Base-by-base conservation (phyloP, 257 asterid species). In the Ocimum tenuiflorum region DNA sequence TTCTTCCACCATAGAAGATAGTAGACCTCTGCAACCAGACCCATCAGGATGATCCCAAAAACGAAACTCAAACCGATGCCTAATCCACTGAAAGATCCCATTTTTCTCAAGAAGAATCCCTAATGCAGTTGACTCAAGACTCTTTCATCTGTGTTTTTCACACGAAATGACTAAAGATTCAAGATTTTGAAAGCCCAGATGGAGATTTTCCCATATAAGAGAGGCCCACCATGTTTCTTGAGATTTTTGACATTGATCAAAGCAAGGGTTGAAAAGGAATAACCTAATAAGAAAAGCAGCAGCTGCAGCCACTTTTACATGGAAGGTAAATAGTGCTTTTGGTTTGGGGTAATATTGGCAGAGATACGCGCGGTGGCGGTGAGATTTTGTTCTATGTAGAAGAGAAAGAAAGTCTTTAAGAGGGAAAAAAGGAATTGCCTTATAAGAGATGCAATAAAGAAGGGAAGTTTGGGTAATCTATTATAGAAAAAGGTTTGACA, bases 1-100 rank as follows among this genome's bases (percentile, higher is more conserved):
- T 80, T 84, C 68, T 83, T 91, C 88, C 89, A 80, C 86, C 92
- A 91, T 8, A 88, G 77, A 42, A 88, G 62, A 22, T 88, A 88
- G 73, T 78, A 91, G 0, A 91, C 76, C 75, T 86, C 94, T 13
- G 82, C 95, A 45, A 84, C 77, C 57, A 91, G 77, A 22, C 96
- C 97, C 79, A 88, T 72, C 55, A 91, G 73, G 35, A 88, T 69
- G 67, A 78, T 81, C n/a, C 96, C 95, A 67, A 86, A 81, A 1
- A 81, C 73, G 58, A 83, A 76, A 29, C 95, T 88, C 80, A 91
- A 80, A 56, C 85, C 95, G 60, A 91, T 88, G 8, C 89, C 91
- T 68, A 91, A 77, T 35, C 89, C 85, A 65, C 95, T 80, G 23
- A 91, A 86, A 74, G 89, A 82, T 73, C 81, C 83, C 91, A 83